Evolutionary conservation across 202 grass and related monocot species (phyloP).

Genomic region (Panicum virgatum): DNA sequence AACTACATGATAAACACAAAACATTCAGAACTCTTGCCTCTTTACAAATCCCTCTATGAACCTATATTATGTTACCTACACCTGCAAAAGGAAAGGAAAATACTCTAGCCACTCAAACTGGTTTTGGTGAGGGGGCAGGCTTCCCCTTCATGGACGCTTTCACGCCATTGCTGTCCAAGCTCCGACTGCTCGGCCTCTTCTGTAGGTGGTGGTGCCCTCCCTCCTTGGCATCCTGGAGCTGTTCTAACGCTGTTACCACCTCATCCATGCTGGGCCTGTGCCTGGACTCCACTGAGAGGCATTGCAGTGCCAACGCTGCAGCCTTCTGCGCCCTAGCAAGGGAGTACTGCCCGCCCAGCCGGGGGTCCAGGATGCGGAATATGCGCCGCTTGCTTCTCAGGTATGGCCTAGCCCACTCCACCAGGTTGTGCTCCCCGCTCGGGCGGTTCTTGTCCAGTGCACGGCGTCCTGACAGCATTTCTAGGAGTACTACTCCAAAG

Average conservation of each 20-base stretch:
- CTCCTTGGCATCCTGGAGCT: slow-evolving; percentile 67
- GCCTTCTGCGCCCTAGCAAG: slow-evolving; percentile 56
- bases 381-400: slow-evolving; percentile 66
- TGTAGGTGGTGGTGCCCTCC: slow-evolving; percentile 26
- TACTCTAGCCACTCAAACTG: background rate
- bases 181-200: slow-evolving; percentile 30
- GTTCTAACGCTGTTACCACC: slow-evolving; percentile 55
- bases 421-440: slow-evolving; percentile 59
- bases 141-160: slow-evolving; percentile 19
- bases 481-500: slow-evolving; percentile 73
- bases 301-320: slow-evolving; percentile 55
- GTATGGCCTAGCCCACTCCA: slow-evolving; percentile 73
- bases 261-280: slow-evolving; percentile 68
- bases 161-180: background rate
- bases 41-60: slow-evolving; percentile 45
- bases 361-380: slow-evolving; percentile 53
- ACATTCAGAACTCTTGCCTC: slow-evolving; percentile 33
- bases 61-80: slow-evolving; percentile 35
- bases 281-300: slow-evolving; percentile 60
- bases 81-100: background rate
- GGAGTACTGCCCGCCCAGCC: slow-evolving; percentile 68
- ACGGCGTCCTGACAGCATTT: slow-evolving; percentile 59
- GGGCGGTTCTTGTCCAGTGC: slow-evolving; percentile 83
- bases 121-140: slow-evolving; percentile 3
- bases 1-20: slow-evolving; percentile 20